These are phyloP conservation scores for Trichoderma sp. DNA, from an alignment of 2,329 filamentous ascomycete species.

Conservation along the genomic window DNA sequence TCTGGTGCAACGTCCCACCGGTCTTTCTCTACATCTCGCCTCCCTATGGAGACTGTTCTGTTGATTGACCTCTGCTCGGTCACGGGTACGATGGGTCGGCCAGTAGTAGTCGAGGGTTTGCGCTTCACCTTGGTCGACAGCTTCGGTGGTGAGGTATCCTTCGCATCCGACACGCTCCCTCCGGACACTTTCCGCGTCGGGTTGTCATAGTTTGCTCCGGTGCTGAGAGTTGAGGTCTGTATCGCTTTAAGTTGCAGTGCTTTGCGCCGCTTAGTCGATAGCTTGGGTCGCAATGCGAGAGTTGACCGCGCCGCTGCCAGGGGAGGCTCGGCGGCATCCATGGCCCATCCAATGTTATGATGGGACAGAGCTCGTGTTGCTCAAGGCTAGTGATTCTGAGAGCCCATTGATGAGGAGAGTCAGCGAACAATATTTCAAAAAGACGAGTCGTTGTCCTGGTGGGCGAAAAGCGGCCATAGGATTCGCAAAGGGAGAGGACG, in stretches of 20 bases:
- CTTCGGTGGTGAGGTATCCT: conserved; percentile 28
- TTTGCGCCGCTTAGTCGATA: conserved; percentile 25
- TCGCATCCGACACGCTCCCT: conserved; percentile 7
- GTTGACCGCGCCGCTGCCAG: conserved; percentile 30
- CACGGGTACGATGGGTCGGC: conserved; percentile 49
- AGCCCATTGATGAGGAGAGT: neutral
- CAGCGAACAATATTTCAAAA: neutral
- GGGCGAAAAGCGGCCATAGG: neutral
- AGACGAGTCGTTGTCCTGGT: neutral
- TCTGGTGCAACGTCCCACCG: conserved; percentile 63
- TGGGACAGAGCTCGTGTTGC: conserved; percentile 29
- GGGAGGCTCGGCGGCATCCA: conserved; percentile 33
- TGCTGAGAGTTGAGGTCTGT: conserved; percentile 2
- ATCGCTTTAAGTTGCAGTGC: conserved; percentile 11
- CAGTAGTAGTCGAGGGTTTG: conserved; percentile 31
- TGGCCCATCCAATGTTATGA: conserved; percentile 29
- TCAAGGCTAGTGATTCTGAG: conserved; percentile 26
- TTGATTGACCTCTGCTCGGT: conserved; percentile 51
- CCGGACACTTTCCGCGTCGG: conserved; percentile 6
- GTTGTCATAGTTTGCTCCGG: conserved; percentile 22
- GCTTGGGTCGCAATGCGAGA: conserved; percentile 24
- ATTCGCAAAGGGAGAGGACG: neutral
- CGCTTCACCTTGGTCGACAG: conserved; percentile 27
- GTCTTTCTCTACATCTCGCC: conserved; percentile 57
- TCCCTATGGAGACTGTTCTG: conserved; percentile 44